These are phyloP conservation scores for Fusarium duplospermum DNA, from an alignment of 2,329 filamentous ascomycete species.

Conservation along the genomic window DNA sequence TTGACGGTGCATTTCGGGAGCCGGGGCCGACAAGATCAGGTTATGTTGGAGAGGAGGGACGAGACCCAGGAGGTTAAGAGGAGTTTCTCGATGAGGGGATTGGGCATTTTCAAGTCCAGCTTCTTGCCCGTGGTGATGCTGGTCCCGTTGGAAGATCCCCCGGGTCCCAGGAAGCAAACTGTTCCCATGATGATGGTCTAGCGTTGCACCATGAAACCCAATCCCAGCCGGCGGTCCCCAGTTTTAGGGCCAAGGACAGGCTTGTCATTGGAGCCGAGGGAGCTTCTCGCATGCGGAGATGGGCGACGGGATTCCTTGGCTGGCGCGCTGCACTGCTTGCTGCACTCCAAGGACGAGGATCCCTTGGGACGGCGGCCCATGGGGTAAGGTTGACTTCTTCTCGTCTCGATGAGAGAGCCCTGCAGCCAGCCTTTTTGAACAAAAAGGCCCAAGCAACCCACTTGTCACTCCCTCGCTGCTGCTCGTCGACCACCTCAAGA, in stretches of 20 bases:
- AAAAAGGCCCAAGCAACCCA: conserved; percentile 11
- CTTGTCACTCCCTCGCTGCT: neutral
- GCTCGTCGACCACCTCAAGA: neutral
- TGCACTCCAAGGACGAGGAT: conserved; percentile 7
- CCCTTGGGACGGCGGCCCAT: conserved; percentile 1
- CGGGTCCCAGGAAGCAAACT: conserved; percentile 9
- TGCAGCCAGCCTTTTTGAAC: neutral
- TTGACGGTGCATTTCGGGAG: neutral
- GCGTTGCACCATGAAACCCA: conserved; percentile 4
- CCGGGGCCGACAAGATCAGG: conserved; percentile 1
- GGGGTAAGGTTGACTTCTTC: conserved; percentile 1
- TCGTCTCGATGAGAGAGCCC: neutral
- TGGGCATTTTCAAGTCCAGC: conserved; percentile 7
- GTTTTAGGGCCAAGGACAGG: neutral
- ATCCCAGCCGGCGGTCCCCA: neutral
- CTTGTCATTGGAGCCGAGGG: neutral
- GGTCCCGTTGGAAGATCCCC: neutral
- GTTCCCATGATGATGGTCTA: neutral
- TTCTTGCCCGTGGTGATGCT: neutral
- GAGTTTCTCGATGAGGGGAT: neutral
- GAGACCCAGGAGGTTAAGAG: neutral
- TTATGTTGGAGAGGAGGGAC: neutral
- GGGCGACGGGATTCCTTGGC: conserved; percentile 10
- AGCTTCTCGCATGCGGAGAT: conserved; percentile 27
- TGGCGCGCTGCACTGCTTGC: neutral